A percentile compares a stretch with the other conserved stretches of the same genome.
These are phyloP conservation scores for Periconia digitata DNA, from an alignment of 2,329 filamentous ascomycete species.

Conservation along the genomic window DNA sequence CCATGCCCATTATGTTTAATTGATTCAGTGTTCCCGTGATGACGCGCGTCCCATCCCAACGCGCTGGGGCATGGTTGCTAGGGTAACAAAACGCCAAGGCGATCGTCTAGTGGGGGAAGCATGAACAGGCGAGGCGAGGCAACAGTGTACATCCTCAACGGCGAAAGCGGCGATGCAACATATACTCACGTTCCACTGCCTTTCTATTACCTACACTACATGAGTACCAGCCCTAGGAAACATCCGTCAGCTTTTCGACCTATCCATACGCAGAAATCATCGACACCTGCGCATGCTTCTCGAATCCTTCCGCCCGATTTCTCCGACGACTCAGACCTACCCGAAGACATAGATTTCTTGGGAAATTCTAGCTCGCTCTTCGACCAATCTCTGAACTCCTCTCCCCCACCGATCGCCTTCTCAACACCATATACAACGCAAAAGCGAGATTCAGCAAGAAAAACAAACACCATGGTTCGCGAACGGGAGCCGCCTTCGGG, in stretches of 20 bases:
- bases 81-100: not conserved
- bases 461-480: conserved; percentile 49
- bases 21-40: not conserved
- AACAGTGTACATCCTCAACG: no score
- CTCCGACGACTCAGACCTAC: not conserved
- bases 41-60: not conserved
- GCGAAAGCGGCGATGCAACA: no score
- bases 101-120: not conserved
- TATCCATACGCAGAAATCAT: conserved; percentile 36
- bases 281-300: conserved; percentile 19
- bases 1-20: no score
- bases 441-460: conserved; percentile 2
- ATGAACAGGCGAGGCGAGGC: no score
- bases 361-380: conserved; percentile 41
- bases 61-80: no score
- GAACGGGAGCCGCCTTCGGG: conserved; percentile 51
- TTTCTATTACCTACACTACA: conserved; percentile 4
- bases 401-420: conserved; percentile 7
- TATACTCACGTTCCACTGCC: not conserved
- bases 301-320: conserved; percentile 16
- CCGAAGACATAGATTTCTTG: conserved; percentile 15
- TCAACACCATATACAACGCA: not conserved
- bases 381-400: conserved; percentile 16
- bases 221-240: conserved; percentile 31
- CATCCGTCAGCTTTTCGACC: conserved; percentile 36